A percentile compares a stretch with the other conserved stretches of the same genome.
Conservation (phyloP, 2,329 filamentous ascomycete species). For the Alternaria brassicicola region DNA sequence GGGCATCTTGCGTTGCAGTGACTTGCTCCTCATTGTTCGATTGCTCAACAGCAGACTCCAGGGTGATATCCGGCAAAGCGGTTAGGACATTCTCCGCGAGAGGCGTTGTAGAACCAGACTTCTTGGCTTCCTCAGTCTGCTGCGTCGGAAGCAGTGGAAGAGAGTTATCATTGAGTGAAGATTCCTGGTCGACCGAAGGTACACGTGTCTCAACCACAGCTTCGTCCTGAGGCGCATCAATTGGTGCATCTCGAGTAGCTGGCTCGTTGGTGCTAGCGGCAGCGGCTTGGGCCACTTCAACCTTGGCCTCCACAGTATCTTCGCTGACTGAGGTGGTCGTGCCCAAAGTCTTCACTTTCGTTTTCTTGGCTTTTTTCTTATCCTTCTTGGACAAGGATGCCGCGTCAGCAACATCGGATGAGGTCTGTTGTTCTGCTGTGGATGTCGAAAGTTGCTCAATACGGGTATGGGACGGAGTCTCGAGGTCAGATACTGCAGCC, state of each 20-base stretch:
- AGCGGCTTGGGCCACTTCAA: slow-evolving; percentile 1
- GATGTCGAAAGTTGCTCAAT: not conserved
- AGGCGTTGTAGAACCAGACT: slow-evolving; percentile 17
- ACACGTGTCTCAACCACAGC: slow-evolving; percentile 17
- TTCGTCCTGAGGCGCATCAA: slow-evolving; percentile 1
- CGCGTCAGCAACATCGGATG: slow-evolving; percentile 4
- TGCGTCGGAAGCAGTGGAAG: slow-evolving; percentile 11
- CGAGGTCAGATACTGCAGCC: not conserved
- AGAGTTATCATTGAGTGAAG: slow-evolving; percentile 5
- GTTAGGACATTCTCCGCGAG: slow-evolving; percentile 6
- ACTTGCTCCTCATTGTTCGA: not conserved
- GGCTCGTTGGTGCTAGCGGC: not conserved
- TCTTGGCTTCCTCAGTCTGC: slow-evolving; percentile 30
- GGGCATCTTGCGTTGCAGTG: not conserved
- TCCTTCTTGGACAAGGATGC: slow-evolving; percentile 30
- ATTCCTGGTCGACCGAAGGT: slow-evolving; percentile 7
- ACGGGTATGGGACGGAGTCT: not conserved
- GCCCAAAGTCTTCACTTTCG: slow-evolving; percentile 27
- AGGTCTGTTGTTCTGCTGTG: not conserved
- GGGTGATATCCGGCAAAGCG: not conserved
- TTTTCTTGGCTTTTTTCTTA: slow-evolving; percentile 41
- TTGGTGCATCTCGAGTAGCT: not conserved
- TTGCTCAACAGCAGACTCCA: slow-evolving; percentile 1
- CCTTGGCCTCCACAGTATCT: not conserved
- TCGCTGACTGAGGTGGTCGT: slow-evolving; percentile 19